Percentiles rank a stretch among this genome's conserved stretches.
These are phyloP conservation scores for Ogataea nitratoaversa DNA, from an alignment of 805 yeast genomes.

Conservation along the genomic window DNA sequence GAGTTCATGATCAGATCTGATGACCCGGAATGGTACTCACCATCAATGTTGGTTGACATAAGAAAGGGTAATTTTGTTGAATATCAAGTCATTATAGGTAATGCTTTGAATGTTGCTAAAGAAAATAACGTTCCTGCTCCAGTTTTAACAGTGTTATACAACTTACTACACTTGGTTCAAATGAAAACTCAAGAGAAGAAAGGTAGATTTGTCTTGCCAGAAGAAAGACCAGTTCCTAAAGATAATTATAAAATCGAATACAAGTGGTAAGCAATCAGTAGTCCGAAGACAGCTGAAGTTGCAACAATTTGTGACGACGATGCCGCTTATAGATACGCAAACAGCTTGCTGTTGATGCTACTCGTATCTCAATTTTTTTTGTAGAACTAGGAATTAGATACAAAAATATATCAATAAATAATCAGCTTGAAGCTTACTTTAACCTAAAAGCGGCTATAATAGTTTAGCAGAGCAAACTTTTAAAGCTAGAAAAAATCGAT, in stretches of 20 bases:
- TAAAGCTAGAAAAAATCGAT: too few relatives aligned
- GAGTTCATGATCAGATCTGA: conserved; percentile 38
- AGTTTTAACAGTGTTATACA: conserved; percentile 23
- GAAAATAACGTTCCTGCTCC: conserved; percentile 31
- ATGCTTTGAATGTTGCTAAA: conserved; percentile 31
- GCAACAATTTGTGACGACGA: too few relatives aligned
- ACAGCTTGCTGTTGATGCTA: too few relatives aligned
- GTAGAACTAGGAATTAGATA: too few relatives aligned
- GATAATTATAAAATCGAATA: conserved; percentile 18
- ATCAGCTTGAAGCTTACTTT: too few relatives aligned
- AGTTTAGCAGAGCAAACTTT: too few relatives aligned
- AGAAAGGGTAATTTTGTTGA: conserved; percentile 40
- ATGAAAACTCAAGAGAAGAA: conserved; percentile 30
- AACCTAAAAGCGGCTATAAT: too few relatives aligned
- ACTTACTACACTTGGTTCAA: conserved; percentile 28
- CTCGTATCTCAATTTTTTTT: too few relatives aligned
- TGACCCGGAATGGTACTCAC: conserved; percentile 38
- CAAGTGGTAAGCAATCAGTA: conserved; percentile 5
- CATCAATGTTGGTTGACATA: conserved; percentile 46
- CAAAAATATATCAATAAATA: too few relatives aligned
- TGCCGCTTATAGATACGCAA: too few relatives aligned
- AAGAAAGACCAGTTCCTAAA: conserved; percentile 24
- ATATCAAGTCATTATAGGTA: conserved; percentile 41
- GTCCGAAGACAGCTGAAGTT: too few relatives aligned
- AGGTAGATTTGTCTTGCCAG: conserved; percentile 27